Evolutionary conservation across 371 early-diverging fungal species (phyloP).

Genomic region (Nematocida parisii): DNA sequence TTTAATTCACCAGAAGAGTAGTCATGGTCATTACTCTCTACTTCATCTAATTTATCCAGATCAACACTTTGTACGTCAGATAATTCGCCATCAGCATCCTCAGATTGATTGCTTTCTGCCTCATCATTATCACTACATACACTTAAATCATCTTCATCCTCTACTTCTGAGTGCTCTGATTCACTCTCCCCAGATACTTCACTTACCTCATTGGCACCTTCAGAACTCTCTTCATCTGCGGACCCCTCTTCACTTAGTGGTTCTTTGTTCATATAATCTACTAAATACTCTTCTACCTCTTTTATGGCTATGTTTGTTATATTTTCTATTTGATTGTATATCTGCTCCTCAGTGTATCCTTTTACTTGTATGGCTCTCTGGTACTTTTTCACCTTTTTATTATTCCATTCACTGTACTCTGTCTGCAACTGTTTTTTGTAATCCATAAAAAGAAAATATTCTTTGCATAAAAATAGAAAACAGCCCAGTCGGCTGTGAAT

Average conservation of each 20-base stretch:
- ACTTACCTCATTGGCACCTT: constrained; percentile 16
- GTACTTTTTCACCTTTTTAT: constrained; percentile 36
- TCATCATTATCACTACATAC: constrained; percentile 42
- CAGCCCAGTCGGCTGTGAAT: too few relatives aligned
- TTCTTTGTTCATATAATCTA: constrained; percentile 3
- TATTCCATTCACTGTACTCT: constrained; percentile 47
- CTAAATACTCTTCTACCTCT: constrained; percentile 41
- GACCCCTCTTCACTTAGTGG: neutral
- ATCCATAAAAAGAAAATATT: constrained; percentile 45
- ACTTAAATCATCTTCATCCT: constrained; percentile 54
- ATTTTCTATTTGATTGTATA: constrained; percentile 62
- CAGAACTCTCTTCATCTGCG: neutral
- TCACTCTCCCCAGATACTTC: neutral
- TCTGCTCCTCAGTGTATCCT: constrained; percentile 60
- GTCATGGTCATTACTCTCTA: constrained; percentile 7
- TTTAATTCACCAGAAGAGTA: constrained; percentile 7
- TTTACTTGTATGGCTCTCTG: constrained; percentile 41
- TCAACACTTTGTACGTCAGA: neutral
- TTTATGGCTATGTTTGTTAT: constrained; percentile 46
- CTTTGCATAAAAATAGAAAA: constrained; percentile 11
- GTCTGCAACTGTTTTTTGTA: constrained; percentile 52
- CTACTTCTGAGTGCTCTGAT: constrained; percentile 37
- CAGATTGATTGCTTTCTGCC: neutral
- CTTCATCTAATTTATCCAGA: neutral
- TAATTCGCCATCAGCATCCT: constrained; percentile 16